Evolutionary conservation across 2,329 filamentous ascomycete genomes (phyloP).

Genomic region (Cucurbitaria berberidis): DNA sequence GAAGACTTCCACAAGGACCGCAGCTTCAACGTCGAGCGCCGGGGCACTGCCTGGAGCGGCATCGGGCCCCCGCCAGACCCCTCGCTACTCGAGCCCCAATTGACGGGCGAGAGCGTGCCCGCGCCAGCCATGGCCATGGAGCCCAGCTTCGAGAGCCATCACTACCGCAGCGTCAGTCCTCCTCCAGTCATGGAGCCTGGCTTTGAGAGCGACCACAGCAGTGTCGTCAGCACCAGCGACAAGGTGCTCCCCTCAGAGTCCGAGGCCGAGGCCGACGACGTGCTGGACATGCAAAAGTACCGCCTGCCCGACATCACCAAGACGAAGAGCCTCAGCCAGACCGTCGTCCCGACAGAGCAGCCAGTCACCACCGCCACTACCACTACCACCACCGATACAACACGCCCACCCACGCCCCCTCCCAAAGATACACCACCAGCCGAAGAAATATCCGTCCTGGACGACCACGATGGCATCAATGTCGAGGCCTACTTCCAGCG

Average conservation of each 20-base stretch:
- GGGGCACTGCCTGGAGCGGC: conserved; percentile 76
- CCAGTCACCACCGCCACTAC: conserved; percentile 4
- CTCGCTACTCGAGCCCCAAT: conserved; percentile 38
- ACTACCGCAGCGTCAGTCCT: conserved; percentile 55
- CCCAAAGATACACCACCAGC: conserved; percentile 58
- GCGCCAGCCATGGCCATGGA: conserved; percentile 46
- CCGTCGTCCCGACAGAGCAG: conserved; percentile 26
- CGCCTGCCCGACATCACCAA: conserved; percentile 73
- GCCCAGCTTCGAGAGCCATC: conserved; percentile 53
- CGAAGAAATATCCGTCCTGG: conserved; percentile 40
- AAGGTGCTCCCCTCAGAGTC: conserved; percentile 59
- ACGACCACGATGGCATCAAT: conserved; percentile 53
- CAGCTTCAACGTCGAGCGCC: conserved; percentile 64
- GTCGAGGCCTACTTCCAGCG: conserved; percentile 70
- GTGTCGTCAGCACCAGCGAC: conserved; percentile 60
- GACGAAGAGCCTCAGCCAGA: conserved; percentile 61
- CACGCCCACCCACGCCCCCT: conserved; percentile 53
- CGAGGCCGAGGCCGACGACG: conserved; percentile 55
- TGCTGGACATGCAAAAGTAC: conserved; percentile 77
- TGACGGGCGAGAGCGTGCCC: conserved; percentile 47
- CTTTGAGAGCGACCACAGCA: conserved; percentile 55
- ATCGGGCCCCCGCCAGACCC: conserved; percentile 14
- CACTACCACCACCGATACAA: background rate
- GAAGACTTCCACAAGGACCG: conserved; percentile 68
- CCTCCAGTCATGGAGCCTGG: conserved; percentile 46